Evolutionary conservation across 306 rosid species (phyloP).

Genomic region (Gynostemma pentaphyllum): DNA sequence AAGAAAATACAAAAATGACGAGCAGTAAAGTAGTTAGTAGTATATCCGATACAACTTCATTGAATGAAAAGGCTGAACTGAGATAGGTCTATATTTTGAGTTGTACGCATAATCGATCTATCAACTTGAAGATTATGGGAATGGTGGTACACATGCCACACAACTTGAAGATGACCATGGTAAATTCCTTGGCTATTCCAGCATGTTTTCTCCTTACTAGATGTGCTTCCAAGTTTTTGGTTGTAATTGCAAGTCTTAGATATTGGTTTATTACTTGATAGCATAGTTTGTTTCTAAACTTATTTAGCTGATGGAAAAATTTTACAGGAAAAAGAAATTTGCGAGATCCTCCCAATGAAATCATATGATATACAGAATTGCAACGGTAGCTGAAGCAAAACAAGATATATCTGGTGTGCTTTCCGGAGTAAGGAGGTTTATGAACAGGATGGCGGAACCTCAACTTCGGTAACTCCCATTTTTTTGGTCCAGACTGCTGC

Average conservation of each 20-base stretch:
- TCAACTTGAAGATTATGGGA: too few species aligned
- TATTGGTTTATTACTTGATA: not conserved
- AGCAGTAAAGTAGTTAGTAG: constrained; percentile 23
- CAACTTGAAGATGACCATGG: not conserved
- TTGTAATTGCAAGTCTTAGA: not conserved
- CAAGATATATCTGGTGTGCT: not conserved
- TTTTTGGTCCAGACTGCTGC: not conserved
- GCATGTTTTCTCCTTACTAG: not conserved
- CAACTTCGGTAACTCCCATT: not conserved
- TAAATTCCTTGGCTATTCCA: not conserved
- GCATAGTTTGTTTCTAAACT: not conserved
- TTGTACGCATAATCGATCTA: not conserved
- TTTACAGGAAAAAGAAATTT: not conserved
- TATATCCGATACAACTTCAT: constrained; percentile 37
- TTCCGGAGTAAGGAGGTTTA: not conserved
- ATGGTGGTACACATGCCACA: not conserved
- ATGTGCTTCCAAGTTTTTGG: not conserved
- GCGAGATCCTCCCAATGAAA: not conserved
- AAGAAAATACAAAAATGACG: constrained; percentile 43
- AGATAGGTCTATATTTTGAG: constrained; percentile 11
- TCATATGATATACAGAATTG: constrained; percentile 1
- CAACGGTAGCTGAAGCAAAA: not conserved
- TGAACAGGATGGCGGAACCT: not conserved
- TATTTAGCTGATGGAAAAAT: not conserved
- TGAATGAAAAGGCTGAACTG: constrained; percentile 54